These are phyloP conservation scores for Ophiostoma tasmaniense DNA, from an alignment of 2,329 filamentous ascomycete species.

Conservation along the genomic window DNA sequence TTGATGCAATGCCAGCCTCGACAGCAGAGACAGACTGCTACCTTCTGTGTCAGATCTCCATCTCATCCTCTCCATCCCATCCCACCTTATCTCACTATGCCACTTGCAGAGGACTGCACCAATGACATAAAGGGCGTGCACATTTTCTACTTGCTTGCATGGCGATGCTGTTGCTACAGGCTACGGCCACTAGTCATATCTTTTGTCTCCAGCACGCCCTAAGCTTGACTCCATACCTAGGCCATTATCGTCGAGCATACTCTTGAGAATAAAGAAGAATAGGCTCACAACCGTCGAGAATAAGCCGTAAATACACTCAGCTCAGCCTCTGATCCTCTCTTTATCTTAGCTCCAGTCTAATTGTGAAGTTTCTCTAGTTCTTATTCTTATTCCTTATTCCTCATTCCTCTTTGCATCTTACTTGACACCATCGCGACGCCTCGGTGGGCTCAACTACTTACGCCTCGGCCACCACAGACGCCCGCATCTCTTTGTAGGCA, in stretches of 20 bases:
- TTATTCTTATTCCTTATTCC: not conserved
- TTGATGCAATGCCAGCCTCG: not conserved
- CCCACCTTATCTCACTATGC: not conserved
- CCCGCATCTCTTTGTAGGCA: not conserved
- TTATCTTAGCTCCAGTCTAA: not conserved
- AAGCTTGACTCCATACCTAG: not conserved
- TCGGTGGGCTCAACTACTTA: not conserved
- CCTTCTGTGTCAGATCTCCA: not conserved
- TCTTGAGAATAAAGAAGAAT: too few relatives aligned
- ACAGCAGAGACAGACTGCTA: not conserved
- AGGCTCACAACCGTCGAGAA: not conserved
- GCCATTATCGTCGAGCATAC: too few relatives aligned
- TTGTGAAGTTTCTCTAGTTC: not conserved
- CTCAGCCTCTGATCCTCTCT: not conserved
- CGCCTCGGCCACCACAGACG: not conserved
- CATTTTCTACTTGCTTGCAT: not conserved
- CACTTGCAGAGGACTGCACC: not conserved
- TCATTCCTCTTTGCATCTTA: not conserved
- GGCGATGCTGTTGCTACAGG: conserved; percentile 3
- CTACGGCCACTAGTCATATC: not conserved
- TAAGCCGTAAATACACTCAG: not conserved
- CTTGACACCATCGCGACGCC: not conserved
- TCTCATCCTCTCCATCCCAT: not conserved
- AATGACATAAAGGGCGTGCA: not conserved
- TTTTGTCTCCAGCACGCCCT: not conserved